Base-by-base conservation (phyloP, 83 land plant genomes). In the Thuja plicata region DNA sequence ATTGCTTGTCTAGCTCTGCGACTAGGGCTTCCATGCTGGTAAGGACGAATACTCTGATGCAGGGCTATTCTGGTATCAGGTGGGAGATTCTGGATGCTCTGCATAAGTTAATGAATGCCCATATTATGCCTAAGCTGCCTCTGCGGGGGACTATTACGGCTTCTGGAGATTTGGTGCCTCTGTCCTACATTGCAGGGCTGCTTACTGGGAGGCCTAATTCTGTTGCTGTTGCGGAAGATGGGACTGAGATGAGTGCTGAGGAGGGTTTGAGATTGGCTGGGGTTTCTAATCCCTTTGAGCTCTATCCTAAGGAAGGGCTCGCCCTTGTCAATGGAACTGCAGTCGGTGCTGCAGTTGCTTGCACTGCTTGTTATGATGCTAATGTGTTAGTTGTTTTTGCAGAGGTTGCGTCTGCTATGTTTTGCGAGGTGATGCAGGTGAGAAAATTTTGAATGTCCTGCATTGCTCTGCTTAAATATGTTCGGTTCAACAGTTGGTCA, bases 91-190 rank as follows among this genome's bases (percentile, higher is more conserved):
- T 96, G 12, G 95, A 94, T 57, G 91, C 97, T 84, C 90, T 95
- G 86, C 84, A 93, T 77, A 87, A 89, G 87, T 89, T 96, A 32
- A 92, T 96, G 37, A 93, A 96, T 90, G 86, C 87, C 87, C 85
- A 88, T 85, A 84, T 96, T 83, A 94, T 93, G 32, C 95, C 97
- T 0, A 90, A 93, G 91, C 82, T 96, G 77, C 97, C 97, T 37
- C 94, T 96, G 83, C 92, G 97, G 4, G 97, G 97, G 76, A 92
- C 95, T 38, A 95, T 96, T 91, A 95, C 94, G 40, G 97, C 97
- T 73, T 96, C 97, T n/a, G 97, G 94, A 74, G 94, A 93, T 86
- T 89, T 93, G 19, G 94, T 93, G 30, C 94, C 93, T 8, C 87
- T 93, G 82, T 93, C 94, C 32, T 93, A 93, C 91, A 90, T 93